Base-by-base conservation (phyloP, 164 flowering plant species). In the Magnolia kwangsiensis region DNA sequence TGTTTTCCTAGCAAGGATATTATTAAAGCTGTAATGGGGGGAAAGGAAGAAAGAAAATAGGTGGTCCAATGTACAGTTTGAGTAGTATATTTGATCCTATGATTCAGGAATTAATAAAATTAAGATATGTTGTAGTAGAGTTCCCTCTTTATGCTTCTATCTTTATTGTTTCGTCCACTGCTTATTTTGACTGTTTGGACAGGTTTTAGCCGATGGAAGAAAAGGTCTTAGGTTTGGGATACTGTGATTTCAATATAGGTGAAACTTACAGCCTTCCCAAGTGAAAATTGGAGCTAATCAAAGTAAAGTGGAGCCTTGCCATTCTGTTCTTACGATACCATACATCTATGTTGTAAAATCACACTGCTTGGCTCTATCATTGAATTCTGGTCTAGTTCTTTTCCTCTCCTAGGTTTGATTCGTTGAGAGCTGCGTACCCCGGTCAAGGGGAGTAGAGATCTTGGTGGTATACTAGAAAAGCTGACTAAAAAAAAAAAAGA, bases 71-170 rank as follows among this genome's bases (percentile, higher is more conserved):
- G 80, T 78, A 76, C 76, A 78, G 77, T 73, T 71, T 9, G 65
- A 68, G 63, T 63, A 69, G 69, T 78, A 79, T 37, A 74, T 78
- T 27, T 71, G 75, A 73, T 75, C 74, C 58, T 72, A 75, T 45
- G 64, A 69, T 73, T 31, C 69, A 70, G 51, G 61, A 59, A 71
- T 66, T 51, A 80, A 75, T 78, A 69, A 81, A 68, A 51, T 51
- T 49, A n/a, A 64, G 59, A 81, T 75, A 21, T 78, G 49, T 71
- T 20, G 72, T 70, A 70, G 23, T 70, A 16, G 16, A 11, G 61
- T 20, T 50, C 14, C 64, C 24, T 58, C 65, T 9, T 2, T 68
- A 16, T 29, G 71, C 18, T 68, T 68, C 31, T 7, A 6, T 31
- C 49, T 19, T 31, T 68, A 31, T 5, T 29, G 45, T 37, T 14